A percentile compares a stretch with the other conserved stretches of the same genome.
Evolutionary conservation across 2,329 filamentous ascomycete genomes (phyloP).

Genomic region (Coniochaeta sp.): DNA sequence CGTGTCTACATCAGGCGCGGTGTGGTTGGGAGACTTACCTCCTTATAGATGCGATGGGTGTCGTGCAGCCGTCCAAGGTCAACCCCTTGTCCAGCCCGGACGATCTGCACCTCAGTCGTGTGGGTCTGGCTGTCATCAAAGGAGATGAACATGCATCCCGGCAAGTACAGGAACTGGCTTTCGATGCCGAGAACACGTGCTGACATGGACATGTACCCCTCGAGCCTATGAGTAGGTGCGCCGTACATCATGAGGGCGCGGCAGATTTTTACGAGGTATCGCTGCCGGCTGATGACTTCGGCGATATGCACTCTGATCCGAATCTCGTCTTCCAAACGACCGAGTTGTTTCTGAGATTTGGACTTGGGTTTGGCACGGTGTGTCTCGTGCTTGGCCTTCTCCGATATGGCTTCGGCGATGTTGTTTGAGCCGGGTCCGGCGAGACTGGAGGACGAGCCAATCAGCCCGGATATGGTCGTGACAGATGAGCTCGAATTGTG

Average conservation of each 20-base stretch:
- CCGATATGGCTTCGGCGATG: constrained; percentile 35
- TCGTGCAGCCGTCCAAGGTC: constrained; percentile 69
- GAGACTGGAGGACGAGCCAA: constrained; percentile 48
- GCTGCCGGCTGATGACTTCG: constrained; percentile 68
- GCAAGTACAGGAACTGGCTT: constrained; percentile 82
- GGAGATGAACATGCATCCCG: constrained; percentile 89
- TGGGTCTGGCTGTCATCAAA: constrained; percentile 72
- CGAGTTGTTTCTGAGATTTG: constrained; percentile 9
- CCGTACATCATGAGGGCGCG: constrained; percentile 83
- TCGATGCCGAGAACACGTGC: constrained; percentile 84
- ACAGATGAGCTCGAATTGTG: constrained; percentile 27
- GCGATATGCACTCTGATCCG: constrained; percentile 53
- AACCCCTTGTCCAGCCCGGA: constrained; percentile 61
- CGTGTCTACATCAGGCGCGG: too few relatives aligned
- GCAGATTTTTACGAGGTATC: constrained; percentile 79
- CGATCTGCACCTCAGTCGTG: constrained; percentile 73
- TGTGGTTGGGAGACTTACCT: too few relatives aligned
- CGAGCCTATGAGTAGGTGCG: constrained; percentile 82
- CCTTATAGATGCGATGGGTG: constrained; percentile 71
- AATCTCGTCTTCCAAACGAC: constrained; percentile 22
- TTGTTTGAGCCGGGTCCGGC: constrained; percentile 37
- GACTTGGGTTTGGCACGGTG: constrained; percentile 9
- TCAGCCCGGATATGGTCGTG: constrained; percentile 40
- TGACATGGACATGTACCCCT: constrained; percentile 89
- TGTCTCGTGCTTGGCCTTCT: constrained; percentile 30